Conservation (phyloP, 495 filamentous ascomycete species). For the Durotheca rogersii region DNA sequence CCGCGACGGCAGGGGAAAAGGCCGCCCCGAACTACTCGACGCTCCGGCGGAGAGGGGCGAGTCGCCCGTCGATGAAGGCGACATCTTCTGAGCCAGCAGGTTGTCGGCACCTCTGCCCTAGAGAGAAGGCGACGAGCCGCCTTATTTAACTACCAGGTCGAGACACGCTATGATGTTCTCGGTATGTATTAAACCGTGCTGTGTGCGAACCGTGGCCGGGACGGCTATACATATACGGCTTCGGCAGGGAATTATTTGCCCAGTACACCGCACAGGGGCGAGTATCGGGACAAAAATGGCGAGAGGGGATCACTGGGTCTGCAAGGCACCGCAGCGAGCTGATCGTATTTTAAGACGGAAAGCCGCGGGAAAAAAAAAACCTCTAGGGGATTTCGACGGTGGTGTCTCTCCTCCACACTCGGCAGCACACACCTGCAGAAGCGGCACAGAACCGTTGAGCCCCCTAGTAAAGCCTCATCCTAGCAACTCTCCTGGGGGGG, state of each 20-base stretch:
- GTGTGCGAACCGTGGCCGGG: constrained; percentile 26
- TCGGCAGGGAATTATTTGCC: constrained; percentile 33
- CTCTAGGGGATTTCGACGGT: constrained; percentile 18
- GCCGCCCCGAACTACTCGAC: constrained; percentile 40
- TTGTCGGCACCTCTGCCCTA: constrained; percentile 20
- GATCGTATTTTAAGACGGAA: constrained; percentile 35
- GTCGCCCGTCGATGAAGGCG: constrained; percentile 53
- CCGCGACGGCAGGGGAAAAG: constrained; percentile 46
- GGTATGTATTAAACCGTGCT: constrained; percentile 23
- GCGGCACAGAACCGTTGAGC: constrained; percentile 31
- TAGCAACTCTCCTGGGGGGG: constrained; percentile 15
- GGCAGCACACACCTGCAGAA: constrained; percentile 32
- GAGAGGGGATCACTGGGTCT: constrained; percentile 31
- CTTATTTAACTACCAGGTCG: constrained; percentile 25
- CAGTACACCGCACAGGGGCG: constrained; percentile 18
- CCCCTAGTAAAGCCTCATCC: constrained; percentile 28
- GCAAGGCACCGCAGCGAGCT: constrained; percentile 39
- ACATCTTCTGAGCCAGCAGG: constrained; percentile 39
- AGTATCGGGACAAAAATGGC: constrained; percentile 29
- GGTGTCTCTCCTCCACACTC: constrained; percentile 20
- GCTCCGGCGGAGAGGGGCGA: constrained; percentile 49
- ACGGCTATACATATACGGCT: constrained; percentile 30
- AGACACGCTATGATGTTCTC: constrained; percentile 21
- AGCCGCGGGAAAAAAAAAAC: constrained; percentile 25
- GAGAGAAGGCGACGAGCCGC: constrained; percentile 14